Evolutionary conservation across 1,139 yeast genomes (phyloP).

Genomic region (Blastobotrys serpentis): DNA sequence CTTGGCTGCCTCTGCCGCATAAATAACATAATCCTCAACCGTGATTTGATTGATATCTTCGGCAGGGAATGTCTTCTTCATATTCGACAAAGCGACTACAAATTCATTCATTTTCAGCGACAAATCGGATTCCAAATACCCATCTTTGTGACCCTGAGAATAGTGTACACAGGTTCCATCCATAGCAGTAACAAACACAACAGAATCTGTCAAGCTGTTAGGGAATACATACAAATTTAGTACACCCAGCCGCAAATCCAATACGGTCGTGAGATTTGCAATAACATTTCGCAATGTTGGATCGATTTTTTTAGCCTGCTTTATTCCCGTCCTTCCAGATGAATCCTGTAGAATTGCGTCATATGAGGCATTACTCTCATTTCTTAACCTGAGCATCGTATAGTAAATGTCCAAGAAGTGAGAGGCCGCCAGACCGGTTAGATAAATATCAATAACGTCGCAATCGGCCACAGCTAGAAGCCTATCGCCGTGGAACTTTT

Average conservation of each 20-base stretch:
- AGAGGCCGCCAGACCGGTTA: constrained; percentile 84
- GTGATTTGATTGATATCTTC: constrained; percentile 47
- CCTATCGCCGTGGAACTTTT: constrained; percentile 46
- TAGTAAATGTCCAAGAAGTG: constrained; percentile 75
- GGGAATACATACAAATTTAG: constrained; percentile 70
- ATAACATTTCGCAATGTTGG: constrained; percentile 21
- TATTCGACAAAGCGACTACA: constrained; percentile 61
- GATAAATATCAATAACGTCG: constrained; percentile 56
- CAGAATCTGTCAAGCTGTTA: constrained; percentile 69
- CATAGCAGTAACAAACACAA: constrained; percentile 64
- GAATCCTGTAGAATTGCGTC: constrained; percentile 68
- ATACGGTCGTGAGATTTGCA: constrained; percentile 49
- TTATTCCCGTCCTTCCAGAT: constrained; percentile 17
- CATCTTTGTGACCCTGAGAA: constrained; percentile 30
- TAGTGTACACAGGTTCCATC: constrained; percentile 61
- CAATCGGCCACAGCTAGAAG: constrained; percentile 58
- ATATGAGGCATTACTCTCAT: constrained; percentile 70
- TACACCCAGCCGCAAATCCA: constrained; percentile 58
- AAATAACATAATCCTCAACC: constrained; percentile 55
- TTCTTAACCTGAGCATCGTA: constrained; percentile 67
- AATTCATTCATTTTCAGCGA: constrained; percentile 55
- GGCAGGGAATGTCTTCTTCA: constrained; percentile 46
- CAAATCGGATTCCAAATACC: constrained; percentile 27
- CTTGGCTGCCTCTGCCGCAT: constrained; percentile 55
- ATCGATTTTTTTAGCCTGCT: constrained; percentile 16